These are phyloP conservation scores for Zea luxurians DNA, from an alignment of 176 grass and related monocot genomes.

Conservation along the genomic window DNA sequence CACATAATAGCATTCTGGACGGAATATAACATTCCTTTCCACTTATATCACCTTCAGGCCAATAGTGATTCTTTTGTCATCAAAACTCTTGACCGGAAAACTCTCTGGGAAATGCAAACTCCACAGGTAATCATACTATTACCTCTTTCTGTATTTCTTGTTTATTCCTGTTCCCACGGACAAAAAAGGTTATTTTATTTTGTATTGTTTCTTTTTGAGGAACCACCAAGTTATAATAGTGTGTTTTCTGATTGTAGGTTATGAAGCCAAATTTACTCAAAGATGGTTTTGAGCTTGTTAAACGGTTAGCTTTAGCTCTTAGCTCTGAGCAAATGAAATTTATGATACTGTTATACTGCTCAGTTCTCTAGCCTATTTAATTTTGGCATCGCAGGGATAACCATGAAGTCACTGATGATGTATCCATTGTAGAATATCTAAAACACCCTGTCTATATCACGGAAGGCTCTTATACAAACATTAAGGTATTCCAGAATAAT, in stretches of 20 bases:
- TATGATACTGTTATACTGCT: neutral
- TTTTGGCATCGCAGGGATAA: conserved; percentile 51
- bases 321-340: neutral
- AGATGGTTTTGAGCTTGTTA: conserved; percentile 92
- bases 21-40: conserved; percentile 19
- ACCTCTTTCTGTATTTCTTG: neutral
- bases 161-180: neutral
- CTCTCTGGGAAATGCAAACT: conserved; percentile 99
- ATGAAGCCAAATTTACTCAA: conserved; percentile 73
- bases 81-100: conserved; percentile 94
- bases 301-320: conserved; percentile 51
- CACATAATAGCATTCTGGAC: conserved; percentile 9
- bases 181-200: neutral
- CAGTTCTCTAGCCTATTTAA: conserved; percentile 1
- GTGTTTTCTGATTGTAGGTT: conserved; percentile 54
- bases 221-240: neutral
- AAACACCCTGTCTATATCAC: conserved; percentile 93
- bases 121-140: conserved; percentile 70
- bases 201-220: neutral
- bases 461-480: conserved; percentile 94
- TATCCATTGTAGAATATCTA: conserved; percentile 92
- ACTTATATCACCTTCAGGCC: conserved; percentile 51
- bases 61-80: conserved; percentile 73
- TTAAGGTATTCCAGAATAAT: conserved; percentile 62
- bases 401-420: conserved; percentile 94